Evolutionary conservation across 208 protist species (phyloP).

Genomic region (Leishmania martiniquensis): DNA sequence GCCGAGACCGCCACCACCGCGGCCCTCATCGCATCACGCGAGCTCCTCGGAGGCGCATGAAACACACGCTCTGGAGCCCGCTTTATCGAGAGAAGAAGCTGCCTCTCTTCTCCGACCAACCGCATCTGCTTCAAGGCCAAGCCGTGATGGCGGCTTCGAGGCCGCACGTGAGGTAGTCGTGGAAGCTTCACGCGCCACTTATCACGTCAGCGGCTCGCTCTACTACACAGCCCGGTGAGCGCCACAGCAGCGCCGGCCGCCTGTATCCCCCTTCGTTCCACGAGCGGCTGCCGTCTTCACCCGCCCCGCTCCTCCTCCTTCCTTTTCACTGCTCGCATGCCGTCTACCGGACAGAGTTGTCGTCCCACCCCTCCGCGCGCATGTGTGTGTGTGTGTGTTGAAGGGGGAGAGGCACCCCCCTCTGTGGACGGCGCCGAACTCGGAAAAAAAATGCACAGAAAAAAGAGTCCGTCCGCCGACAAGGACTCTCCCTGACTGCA

Average conservation of each 20-base stretch:
- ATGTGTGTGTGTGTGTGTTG: neutral
- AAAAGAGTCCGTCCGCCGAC: too few species aligned
- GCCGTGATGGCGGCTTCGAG: neutral
- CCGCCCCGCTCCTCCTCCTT: neutral
- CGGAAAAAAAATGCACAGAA: too few species aligned
- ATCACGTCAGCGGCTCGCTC: neutral
- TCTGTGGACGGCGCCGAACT: too few species aligned
- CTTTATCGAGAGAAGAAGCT: neutral
- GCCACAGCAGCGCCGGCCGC: neutral
- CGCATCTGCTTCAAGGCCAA: neutral
- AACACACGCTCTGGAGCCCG: neutral
- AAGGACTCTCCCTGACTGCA: too few species aligned
- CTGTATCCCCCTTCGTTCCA: too few species aligned
- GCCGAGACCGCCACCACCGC: neutral
- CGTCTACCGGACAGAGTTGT: neutral
- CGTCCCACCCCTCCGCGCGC: neutral
- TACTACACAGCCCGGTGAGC: conserved; percentile 5
- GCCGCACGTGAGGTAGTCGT: neutral
- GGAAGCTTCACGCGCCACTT: neutral
- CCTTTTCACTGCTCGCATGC: neutral
- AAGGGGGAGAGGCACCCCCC: neutral
- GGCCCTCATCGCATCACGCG: neutral
- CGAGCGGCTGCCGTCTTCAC: neutral
- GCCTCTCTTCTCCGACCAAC: neutral
- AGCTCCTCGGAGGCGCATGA: neutral